These are phyloP conservation scores for Sporisorium iseilematis-ciliati DNA, from an alignment of 1,284 basidiomycete species.

Conservation along the genomic window DNA sequence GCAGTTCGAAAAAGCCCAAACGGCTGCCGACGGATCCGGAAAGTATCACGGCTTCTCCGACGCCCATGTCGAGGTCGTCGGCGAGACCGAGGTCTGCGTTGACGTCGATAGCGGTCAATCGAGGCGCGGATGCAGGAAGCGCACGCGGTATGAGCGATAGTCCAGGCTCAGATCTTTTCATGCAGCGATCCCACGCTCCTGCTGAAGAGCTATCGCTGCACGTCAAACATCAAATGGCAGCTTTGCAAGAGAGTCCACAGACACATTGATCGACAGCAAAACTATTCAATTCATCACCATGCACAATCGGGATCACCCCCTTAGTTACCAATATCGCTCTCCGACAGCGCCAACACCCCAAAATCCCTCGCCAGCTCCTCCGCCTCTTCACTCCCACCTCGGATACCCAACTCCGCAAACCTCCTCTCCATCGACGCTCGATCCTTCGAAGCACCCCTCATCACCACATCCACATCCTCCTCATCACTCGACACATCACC, in stretches of 20 bases:
- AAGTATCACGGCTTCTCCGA: conserved; percentile 39
- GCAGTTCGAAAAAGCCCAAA: conserved; percentile 40
- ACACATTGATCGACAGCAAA: conserved; percentile 11
- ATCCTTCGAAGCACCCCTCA: conserved; percentile 4
- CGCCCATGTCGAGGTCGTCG: conserved; percentile 26
- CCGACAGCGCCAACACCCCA: conserved; percentile 35
- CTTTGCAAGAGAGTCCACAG: conserved; percentile 35
- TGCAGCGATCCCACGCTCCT: conserved; percentile 14
- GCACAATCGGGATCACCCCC: too few relatives aligned
- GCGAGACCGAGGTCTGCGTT: conserved; percentile 21
- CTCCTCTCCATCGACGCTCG: conserved; percentile 34
- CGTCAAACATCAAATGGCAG: conserved; percentile 43
- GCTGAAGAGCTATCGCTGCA: conserved; percentile 34
- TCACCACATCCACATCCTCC: conserved; percentile 1
- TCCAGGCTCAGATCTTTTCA: conserved; percentile 20
- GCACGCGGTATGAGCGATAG: neutral
- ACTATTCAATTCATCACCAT: neutral
- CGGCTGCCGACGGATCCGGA: conserved; percentile 22
- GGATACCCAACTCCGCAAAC: conserved; percentile 34
- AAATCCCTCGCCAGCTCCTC: conserved; percentile 33
- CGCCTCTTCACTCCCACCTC: conserved; percentile 23
- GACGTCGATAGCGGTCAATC: conserved; percentile 28
- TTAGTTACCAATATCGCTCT: conserved; percentile 18
- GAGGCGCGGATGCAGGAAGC: neutral
- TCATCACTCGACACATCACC: conserved; percentile 3